Evolutionary conservation across 768 basidiomycete genomes (phyloP).

Genomic region (Termitomyces eurrhizus): DNA sequence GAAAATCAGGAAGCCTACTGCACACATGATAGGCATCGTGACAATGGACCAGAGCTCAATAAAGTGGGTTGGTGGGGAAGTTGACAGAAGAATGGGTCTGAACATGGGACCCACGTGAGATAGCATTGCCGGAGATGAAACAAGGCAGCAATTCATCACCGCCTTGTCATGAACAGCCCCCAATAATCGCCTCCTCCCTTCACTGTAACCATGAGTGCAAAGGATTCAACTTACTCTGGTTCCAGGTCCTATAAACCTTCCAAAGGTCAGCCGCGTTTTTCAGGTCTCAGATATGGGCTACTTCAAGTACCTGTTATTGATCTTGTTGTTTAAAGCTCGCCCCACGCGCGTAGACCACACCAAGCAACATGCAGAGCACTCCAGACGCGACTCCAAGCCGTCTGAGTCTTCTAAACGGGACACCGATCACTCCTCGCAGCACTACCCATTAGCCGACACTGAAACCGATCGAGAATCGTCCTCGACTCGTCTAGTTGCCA

Average conservation of each 20-base stretch:
- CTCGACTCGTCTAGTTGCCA: slow-evolving; percentile 21
- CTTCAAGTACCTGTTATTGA: slow-evolving; percentile 10
- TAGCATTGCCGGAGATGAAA: slow-evolving; percentile 12
- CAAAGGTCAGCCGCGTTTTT: slow-evolving; percentile 6
- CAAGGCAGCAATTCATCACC: slow-evolving; percentile 5
- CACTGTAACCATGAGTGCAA: slow-evolving; percentile 13
- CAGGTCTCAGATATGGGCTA: not conserved
- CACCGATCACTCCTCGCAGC: slow-evolving; percentile 19
- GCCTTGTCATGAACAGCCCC: slow-evolving; percentile 11
- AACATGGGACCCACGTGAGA: slow-evolving; percentile 7
- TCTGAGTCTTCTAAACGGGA: slow-evolving; percentile 14
- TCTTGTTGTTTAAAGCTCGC: slow-evolving; percentile 8
- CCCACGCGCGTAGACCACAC: slow-evolving; percentile 9
- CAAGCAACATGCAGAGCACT: slow-evolving; percentile 11
- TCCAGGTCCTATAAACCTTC: slow-evolving; percentile 12
- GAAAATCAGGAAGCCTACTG: not conserved
- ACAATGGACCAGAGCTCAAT: not conserved
- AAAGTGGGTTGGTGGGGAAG: not conserved
- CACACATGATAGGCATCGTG: not conserved
- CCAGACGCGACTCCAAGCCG: slow-evolving; percentile 7
- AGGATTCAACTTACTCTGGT: slow-evolving; percentile 11
- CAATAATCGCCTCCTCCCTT: not conserved
- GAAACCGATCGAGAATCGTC: slow-evolving; percentile 19
- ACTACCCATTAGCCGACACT: slow-evolving; percentile 49
- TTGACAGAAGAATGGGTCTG: not conserved